These are phyloP conservation scores for Hypoxylon trugodes DNA, from an alignment of 495 filamentous ascomycete species.

Conservation along the genomic window DNA sequence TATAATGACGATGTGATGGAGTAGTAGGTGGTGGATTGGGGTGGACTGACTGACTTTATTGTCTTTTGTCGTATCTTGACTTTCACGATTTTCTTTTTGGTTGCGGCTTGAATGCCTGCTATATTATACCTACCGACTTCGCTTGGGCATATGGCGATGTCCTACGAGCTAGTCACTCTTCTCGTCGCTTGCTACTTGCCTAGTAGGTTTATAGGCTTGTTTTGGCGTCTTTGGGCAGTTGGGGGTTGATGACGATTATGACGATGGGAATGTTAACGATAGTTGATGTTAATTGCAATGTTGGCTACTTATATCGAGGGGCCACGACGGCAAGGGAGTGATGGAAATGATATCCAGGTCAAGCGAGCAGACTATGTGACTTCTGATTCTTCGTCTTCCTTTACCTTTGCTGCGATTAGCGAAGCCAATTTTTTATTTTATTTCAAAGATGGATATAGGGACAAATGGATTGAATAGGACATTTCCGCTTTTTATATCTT, in stretches of 20 bases:
- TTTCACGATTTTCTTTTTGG: not conserved
- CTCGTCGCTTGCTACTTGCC: not conserved
- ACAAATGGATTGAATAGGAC: slow-evolving; percentile 7
- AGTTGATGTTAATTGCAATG: not conserved
- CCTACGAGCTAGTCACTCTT: too few species aligned
- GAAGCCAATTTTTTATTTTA: slow-evolving; percentile 15
- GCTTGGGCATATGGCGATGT: too few species aligned
- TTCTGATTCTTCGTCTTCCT: slow-evolving; percentile 3
- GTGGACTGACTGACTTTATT: not conserved
- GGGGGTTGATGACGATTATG: not conserved
- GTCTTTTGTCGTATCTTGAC: not conserved
- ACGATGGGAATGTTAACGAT: slow-evolving; percentile 15
- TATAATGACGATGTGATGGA: too few species aligned
- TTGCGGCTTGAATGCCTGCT: not conserved
- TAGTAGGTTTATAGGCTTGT: not conserved
- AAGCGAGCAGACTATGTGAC: slow-evolving; percentile 21
- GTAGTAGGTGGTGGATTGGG: not conserved
- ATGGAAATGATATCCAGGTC: slow-evolving; percentile 23
- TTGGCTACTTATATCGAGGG: too few species aligned
- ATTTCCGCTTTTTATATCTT: slow-evolving; percentile 27
- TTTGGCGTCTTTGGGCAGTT: not conserved
- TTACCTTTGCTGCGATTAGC: not conserved
- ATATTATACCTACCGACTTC: not conserved
- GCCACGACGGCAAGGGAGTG: too few species aligned
- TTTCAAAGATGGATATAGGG: too few species aligned